A percentile compares a stretch with the other conserved stretches of the same genome.
These are phyloP conservation scores for Cladosporium sp. DNA, from an alignment of 2,329 filamentous ascomycete species.

Conservation along the genomic window DNA sequence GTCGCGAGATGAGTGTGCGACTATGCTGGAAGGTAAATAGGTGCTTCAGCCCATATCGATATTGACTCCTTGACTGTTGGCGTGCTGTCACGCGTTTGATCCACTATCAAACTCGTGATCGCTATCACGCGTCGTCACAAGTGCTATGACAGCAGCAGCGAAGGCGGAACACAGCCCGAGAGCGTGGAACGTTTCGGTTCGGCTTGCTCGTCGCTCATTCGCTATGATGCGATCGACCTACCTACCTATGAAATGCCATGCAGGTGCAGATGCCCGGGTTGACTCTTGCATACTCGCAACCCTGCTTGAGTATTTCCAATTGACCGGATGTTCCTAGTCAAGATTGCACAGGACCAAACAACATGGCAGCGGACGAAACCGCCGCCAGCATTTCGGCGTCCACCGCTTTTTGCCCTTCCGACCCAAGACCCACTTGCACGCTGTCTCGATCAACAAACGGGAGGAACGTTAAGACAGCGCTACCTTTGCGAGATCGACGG, in stretches of 20 bases:
- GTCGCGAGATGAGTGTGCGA: not conserved
- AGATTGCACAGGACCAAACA: too few relatives aligned
- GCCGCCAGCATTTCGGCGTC: not conserved
- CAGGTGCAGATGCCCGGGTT: not conserved
- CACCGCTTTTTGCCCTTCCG: not conserved
- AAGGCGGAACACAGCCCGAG: not conserved
- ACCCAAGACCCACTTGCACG: not conserved
- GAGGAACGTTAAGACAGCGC: not conserved
- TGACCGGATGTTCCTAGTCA: too few relatives aligned
- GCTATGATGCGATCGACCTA: not conserved
- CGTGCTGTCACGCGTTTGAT: constrained; percentile 11
- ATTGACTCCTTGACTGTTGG: not conserved
- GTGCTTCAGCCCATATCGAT: not conserved
- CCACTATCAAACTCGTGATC: constrained; percentile 2
- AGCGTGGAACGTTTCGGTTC: not conserved
- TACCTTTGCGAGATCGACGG: not conserved
- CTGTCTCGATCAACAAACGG: not conserved
- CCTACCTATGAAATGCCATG: not conserved
- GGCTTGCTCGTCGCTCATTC: not conserved
- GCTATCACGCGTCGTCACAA: constrained; percentile 4
- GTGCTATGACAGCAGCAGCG: not conserved
- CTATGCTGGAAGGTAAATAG: not conserved
- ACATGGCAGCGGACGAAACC: not conserved
- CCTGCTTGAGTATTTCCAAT: too few relatives aligned
- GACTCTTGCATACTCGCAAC: too few relatives aligned